phyloP scores from a whole-genome alignment of 345 rosid genomes.

The Moricandia moricandioides region DNA sequence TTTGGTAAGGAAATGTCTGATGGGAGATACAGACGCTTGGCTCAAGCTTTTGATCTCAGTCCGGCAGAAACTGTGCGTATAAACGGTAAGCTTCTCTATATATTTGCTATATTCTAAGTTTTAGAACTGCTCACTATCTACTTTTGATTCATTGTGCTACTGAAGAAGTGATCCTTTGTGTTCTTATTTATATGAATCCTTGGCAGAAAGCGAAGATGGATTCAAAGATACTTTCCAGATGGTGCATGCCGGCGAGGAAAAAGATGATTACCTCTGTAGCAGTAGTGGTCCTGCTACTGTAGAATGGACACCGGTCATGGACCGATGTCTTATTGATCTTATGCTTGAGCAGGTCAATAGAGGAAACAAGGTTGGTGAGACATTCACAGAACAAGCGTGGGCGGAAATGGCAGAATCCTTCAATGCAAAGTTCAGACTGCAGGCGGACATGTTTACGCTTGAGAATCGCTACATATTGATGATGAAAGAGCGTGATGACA shows the following conservation, averaged over 20 bases:
- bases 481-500: conserved; percentile 62
- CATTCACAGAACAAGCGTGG: conserved; percentile 65
- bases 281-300: conserved; percentile 34
- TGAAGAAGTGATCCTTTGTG: neutral
- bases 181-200: neutral
- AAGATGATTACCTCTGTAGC: conserved; percentile 31
- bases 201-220: conserved; percentile 22
- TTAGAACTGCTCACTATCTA: no score
- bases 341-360: conserved; percentile 50
- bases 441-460: conserved; percentile 47
- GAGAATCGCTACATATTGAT: conserved; percentile 52
- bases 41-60: conserved; percentile 46
- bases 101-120: neutral
- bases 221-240: conserved; percentile 11
- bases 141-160: neutral
- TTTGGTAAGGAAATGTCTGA: conserved; percentile 61
- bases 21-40: conserved; percentile 68
- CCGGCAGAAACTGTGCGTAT: conserved; percentile 40
- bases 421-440: conserved; percentile 50
- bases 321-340: conserved; percentile 51
- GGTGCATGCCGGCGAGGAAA: conserved; percentile 39
- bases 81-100: conserved; percentile 45
- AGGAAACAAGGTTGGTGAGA: conserved; percentile 46
- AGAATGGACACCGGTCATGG: conserved; percentile 69
- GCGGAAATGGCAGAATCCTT: conserved; percentile 49